Evolutionary conservation across 495 filamentous ascomycete genomes (phyloP), one percentile per base, ranked within the genome.

Genomic region (Tirmania nivea): DNA sequence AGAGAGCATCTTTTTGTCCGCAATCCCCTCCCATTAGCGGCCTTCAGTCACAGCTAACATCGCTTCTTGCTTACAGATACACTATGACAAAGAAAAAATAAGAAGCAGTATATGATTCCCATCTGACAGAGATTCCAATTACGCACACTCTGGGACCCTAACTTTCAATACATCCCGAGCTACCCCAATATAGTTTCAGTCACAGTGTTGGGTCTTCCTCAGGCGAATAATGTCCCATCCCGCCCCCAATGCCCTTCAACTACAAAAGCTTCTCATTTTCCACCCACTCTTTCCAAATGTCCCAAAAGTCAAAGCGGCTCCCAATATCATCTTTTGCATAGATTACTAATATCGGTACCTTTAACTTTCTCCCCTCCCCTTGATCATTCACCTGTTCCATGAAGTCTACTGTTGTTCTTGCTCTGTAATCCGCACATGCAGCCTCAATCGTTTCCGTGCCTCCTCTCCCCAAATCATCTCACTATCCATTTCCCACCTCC

Each of bases 201-300:
- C 10, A 64, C 63, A 50, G 64, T 61, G 39, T 70, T 14, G 68
- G 66, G n/a, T 60, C 68, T 62, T 75, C 72, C 60, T 75, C 73
- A 7, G 70, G 67, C 19, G 72, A 48, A 60, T 70, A 76, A 67
- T 78, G 74, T 9, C 74, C 73, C 35, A 66, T 64, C 1, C 67
- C 70, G 52, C 69, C 61, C 10, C 57, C 66, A 45, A 75, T 50
- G 7, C 56, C 65, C 14, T 56, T 52, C 10, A 53, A 52, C 54
- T 54, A 55, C 52, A 70, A 59, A 39, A 56, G 45, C 45, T 51
- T 54, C 17, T 66, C 60, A 31, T 65, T 55, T 34, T 60, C 56
- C 14, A 70, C 56, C 73, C 71, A 77, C 34, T 69, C 63, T 52
- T 56, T 63, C 75, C 74, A 77, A 14, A 68, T 64, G 14, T 55